Evolutionary conservation across 2,329 filamentous ascomycete genomes (phyloP).

Genomic region (Alternaria solani): DNA sequence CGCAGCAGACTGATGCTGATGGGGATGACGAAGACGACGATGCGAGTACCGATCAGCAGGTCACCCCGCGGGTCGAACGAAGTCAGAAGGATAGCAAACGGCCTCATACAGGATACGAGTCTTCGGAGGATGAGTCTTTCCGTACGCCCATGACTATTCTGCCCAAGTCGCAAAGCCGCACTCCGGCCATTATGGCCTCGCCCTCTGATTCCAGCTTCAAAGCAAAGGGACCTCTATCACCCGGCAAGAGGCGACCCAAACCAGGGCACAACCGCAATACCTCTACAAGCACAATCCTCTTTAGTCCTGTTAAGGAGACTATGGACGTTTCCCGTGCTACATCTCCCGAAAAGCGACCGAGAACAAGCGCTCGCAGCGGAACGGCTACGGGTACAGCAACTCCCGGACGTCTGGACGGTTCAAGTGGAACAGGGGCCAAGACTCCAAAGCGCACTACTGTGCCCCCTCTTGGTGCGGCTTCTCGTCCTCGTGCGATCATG

Average conservation of each 20-base stretch:
- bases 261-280: conserved; percentile 73
- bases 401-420: conserved; percentile 40
- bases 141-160: conserved; percentile 52
- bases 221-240: conserved; percentile 44
- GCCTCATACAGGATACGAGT: conserved; percentile 38
- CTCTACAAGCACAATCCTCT: conserved; percentile 85
- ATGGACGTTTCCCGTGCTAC: conserved; percentile 47
- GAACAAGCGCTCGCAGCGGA: conserved; percentile 43
- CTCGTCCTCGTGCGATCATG: conserved; percentile 41
- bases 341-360: conserved; percentile 42
- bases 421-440: conserved; percentile 42
- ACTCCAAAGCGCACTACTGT: conserved; percentile 54
- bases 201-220: conserved; percentile 44
- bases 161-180: conserved; percentile 38
- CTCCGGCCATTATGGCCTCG: conserved; percentile 32
- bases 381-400: conserved; percentile 41
- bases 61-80: conserved; percentile 26
- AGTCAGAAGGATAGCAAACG: conserved; percentile 40
- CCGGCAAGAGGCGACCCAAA: conserved; percentile 36
- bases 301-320: conserved; percentile 67
- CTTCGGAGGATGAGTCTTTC: conserved; percentile 55
- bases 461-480: conserved; percentile 36
- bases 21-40: conserved; percentile 81
- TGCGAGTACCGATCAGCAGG: conserved; percentile 38
- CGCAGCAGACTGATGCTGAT: conserved; percentile 78